Conservation (phyloP, 1,284 basidiomycete genomes). For the Cerrena zonata region DNA sequence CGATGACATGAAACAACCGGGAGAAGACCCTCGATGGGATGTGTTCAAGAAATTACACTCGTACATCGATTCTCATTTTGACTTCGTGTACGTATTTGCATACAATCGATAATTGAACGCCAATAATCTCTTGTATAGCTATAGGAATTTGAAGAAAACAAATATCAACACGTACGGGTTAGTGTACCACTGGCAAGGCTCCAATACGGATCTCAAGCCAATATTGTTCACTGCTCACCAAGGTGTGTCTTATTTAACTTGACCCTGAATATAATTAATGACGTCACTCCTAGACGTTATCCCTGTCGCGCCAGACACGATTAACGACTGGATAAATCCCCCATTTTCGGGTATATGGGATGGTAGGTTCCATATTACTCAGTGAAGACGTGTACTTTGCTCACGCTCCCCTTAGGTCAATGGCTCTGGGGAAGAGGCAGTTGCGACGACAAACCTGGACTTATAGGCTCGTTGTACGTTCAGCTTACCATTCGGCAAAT, state of each 20-base stretch:
- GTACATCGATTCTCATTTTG: slow-evolving; percentile 35
- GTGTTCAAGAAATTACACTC: slow-evolving; percentile 34
- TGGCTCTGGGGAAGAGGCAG: slow-evolving; percentile 62
- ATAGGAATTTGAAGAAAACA: slow-evolving; percentile 43
- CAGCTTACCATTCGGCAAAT: background rate
- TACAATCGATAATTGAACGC: slow-evolving; percentile 5
- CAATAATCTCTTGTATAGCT: slow-evolving; percentile 28
- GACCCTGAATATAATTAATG: background rate
- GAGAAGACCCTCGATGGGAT: slow-evolving; percentile 40
- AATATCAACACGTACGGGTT: slow-evolving; percentile 63
- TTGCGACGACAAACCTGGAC: slow-evolving; percentile 55
- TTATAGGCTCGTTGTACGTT: slow-evolving; percentile 50
- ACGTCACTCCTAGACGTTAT: slow-evolving; percentile 40
- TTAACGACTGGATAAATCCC: slow-evolving; percentile 43
- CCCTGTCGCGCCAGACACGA: slow-evolving; percentile 47
- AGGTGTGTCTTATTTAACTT: slow-evolving; percentile 31
- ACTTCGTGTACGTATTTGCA: slow-evolving; percentile 30
- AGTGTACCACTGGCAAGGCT: slow-evolving; percentile 59
- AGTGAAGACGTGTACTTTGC: background rate
- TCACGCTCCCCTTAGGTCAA: slow-evolving; percentile 26
- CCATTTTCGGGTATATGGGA: slow-evolving; percentile 32
- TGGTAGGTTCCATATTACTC: slow-evolving; percentile 16
- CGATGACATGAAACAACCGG: slow-evolving; percentile 25
- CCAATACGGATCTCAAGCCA: slow-evolving; percentile 49
- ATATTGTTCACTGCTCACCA: slow-evolving; percentile 63